Evolutionary conservation across 495 filamentous ascomycete genomes (phyloP).

Genomic region (Xylaria intraflava): DNA sequence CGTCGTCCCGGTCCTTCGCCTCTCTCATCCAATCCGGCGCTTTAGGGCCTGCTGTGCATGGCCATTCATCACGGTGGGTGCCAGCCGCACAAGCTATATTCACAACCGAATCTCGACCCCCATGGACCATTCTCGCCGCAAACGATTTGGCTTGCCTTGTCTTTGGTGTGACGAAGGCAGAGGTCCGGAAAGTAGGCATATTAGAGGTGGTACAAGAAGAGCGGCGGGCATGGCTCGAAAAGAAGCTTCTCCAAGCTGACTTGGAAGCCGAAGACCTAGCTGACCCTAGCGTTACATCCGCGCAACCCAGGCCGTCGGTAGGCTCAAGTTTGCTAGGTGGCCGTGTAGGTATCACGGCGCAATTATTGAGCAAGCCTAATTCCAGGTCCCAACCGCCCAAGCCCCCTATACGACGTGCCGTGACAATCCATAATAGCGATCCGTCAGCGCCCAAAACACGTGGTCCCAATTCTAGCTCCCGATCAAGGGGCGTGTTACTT

Average conservation of each 20-base stretch:
- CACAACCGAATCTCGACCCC: slow-evolving; percentile 76
- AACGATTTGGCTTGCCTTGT: slow-evolving; percentile 95
- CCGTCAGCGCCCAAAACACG: slow-evolving; percentile 51
- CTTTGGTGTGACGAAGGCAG: slow-evolving; percentile 89
- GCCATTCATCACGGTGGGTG: slow-evolving; percentile 82
- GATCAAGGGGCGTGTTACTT: slow-evolving; percentile 83
- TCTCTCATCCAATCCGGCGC: slow-evolving; percentile 25
- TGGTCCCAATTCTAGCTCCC: slow-evolving; percentile 49
- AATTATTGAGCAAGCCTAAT: slow-evolving; percentile 79
- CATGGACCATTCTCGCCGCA: slow-evolving; percentile 94
- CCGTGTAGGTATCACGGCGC: slow-evolving; percentile 77
- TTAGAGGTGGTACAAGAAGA: slow-evolving; percentile 89
- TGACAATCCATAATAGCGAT: slow-evolving; percentile 70
- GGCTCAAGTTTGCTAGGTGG: slow-evolving; percentile 51
- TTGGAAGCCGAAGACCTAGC: slow-evolving; percentile 34
- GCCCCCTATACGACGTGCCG: slow-evolving; percentile 45
- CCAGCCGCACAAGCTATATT: slow-evolving; percentile 95
- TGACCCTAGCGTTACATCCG: slow-evolving; percentile 36
- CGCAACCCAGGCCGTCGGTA: slow-evolving; percentile 32
- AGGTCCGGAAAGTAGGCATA: slow-evolving; percentile 91
- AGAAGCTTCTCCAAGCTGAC: slow-evolving; percentile 62
- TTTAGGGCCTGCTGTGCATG: slow-evolving; percentile 53
- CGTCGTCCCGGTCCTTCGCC: slow-evolving; percentile 33
- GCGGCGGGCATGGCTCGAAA: slow-evolving; percentile 80
- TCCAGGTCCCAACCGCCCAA: slow-evolving; percentile 53